Evolutionary conservation across 768 basidiomycete genomes (phyloP), one percentile per base, ranked within the genome.

Genomic region (Xerocomus potaroensis): DNA sequence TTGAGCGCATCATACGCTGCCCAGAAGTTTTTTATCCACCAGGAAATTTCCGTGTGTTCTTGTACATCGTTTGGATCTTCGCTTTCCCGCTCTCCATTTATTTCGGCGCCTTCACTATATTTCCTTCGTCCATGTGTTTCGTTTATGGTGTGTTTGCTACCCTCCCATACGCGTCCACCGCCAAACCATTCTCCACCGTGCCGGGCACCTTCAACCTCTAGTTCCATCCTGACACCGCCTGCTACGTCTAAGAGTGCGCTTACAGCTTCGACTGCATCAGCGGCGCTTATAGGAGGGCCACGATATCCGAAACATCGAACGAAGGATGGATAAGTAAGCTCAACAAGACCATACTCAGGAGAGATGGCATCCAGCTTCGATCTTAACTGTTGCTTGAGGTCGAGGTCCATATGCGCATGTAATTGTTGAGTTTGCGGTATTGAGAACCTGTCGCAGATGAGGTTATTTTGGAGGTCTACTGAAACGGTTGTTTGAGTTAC

Each of bases 151-250:
- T 65, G 63, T 19, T 65, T 72, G 26, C 66, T 67, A 3, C 77
- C 69, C 49, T 87, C 81, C 94, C 95, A 97, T 8, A 83, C 59
- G 49, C 72, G 77, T 4, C 87, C 85, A 12, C 84, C 82, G 12
- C 91, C 92, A 59, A 97, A 97, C 92, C 94, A 95, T 68, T 97
- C 94, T 3, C 94, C 94, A 11, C 94, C 94, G 47, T 91, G 87
- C 39, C 85, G 75, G 26, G 86, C 78, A 30, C 92, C 91, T 63
- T 94, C 90, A 9, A 87, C 69, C 65, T 96, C 94, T 14, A 98
- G 74, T 59, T 97, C 93, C 67, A 99, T 78, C 37, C 81, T 73
- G n/a, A 95, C 77, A 2, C 96, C 94, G 34, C 80, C 83, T 2
- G 93, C 94, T 12, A 92, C 90, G 56, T 98, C 94, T 23, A 98